Percentiles rank a stretch among this genome's conserved stretches.
Evolutionary conservation across 208 protist genomes (phyloP).

Genomic region (Trypanosoma caninum): DNA sequence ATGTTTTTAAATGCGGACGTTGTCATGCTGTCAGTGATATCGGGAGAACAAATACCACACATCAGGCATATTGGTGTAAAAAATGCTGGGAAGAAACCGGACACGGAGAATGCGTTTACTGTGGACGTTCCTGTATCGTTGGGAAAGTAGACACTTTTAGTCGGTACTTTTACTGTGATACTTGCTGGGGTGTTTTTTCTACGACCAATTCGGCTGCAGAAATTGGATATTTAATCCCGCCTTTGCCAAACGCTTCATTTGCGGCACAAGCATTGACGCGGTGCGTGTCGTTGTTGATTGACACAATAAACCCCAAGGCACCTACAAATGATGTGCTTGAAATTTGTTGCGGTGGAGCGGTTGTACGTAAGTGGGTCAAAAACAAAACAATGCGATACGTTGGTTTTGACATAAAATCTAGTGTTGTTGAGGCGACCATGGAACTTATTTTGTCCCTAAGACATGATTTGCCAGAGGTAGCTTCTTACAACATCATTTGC

Average conservation of each 20-base stretch:
- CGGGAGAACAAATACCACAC: conserved; percentile 44
- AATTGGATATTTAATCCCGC: conserved; percentile 71
- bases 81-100: conserved; percentile 80
- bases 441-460: conserved; percentile 37
- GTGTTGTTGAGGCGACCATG: conserved; percentile 42
- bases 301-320: conserved; percentile 61
- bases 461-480: conserved; percentile 31
- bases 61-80: conserved; percentile 78
- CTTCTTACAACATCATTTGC: conserved; percentile 67
- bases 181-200: conserved; percentile 74
- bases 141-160: conserved; percentile 60
- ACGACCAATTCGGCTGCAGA: conserved; percentile 57
- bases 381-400: conserved; percentile 74
- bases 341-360: conserved; percentile 76
- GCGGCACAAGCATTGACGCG: conserved; percentile 68
- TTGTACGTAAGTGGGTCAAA: conserved; percentile 83
- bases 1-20: conserved; percentile 60
- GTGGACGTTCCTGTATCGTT: conserved; percentile 45
- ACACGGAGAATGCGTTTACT: conserved; percentile 83
- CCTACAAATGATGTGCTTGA: conserved; percentile 84
- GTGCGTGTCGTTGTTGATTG: conserved; percentile 72
- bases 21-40: conserved; percentile 76
- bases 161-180: conserved; percentile 79
- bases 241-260: conserved; percentile 68
- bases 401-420: conserved; percentile 70